These are phyloP conservation scores for Pseudogymnoascus sp. DNA, from an alignment of 2,329 filamentous ascomycete species.

Conservation along the genomic window DNA sequence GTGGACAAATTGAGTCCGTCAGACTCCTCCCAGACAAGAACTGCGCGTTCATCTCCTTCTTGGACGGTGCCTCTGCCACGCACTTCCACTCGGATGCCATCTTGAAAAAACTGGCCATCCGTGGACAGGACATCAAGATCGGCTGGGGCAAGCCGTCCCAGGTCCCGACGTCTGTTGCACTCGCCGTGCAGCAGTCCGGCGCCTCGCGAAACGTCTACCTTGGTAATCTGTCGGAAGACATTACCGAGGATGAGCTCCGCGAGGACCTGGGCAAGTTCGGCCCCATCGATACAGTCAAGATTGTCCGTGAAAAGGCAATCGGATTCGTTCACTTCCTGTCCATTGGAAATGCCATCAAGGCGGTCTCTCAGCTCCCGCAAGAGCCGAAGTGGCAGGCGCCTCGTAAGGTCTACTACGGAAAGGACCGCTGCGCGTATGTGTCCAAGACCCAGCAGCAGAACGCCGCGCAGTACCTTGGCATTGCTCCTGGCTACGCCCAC, in stretches of 20 bases:
- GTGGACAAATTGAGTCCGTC: constrained; percentile 98
- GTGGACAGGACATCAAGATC: constrained; percentile 98
- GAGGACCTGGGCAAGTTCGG: constrained; percentile 96
- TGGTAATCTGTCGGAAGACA: constrained; percentile 84
- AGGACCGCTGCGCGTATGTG: constrained; percentile 95
- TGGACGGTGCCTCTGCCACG: constrained; percentile 93
- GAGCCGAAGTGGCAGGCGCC: constrained; percentile 96
- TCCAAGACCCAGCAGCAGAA: constrained; percentile 99
- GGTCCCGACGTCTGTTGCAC: constrained; percentile 92
- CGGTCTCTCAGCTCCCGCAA: constrained; percentile 89
- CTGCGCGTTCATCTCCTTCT: constrained; percentile 98
- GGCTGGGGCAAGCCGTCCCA: constrained; percentile 99
- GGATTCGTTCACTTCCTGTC: constrained; percentile 97
- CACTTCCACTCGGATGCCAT: constrained; percentile 99
- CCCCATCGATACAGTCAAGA: constrained; percentile 92
- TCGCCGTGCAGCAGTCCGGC: constrained; percentile 94
- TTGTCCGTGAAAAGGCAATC: constrained; percentile 96
- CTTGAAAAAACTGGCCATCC: constrained; percentile 97
- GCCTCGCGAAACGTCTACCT: constrained; percentile 96
- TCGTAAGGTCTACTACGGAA: constrained; percentile 94
- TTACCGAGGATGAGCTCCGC: constrained; percentile 82
- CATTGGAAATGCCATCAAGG: constrained; percentile 97
- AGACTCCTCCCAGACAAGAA: constrained; percentile 97
- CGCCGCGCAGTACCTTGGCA: constrained; percentile 93
- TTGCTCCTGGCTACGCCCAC: constrained; percentile 92